phyloP scores from a whole-genome alignment of 805 yeast species.

The Candida sakaeoensis region DNA sequence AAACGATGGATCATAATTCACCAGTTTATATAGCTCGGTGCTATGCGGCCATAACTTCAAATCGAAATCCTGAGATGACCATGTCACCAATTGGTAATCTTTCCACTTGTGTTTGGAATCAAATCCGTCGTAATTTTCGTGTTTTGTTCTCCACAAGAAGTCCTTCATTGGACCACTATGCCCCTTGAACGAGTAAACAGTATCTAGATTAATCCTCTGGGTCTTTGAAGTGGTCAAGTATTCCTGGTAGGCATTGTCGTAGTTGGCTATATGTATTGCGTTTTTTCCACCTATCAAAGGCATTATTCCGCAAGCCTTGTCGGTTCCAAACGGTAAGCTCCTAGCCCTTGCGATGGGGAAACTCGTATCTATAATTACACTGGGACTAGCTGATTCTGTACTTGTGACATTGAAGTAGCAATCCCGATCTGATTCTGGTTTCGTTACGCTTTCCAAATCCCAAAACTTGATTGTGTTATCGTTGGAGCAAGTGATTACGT shows the following conservation, averaged over 20 bases:
- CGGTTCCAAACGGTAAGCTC: conserved; percentile 80
- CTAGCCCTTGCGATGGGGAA: conserved; percentile 91
- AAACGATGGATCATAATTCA: conserved; percentile 34
- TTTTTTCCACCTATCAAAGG: conserved; percentile 86
- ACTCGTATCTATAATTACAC: conserved; percentile 59
- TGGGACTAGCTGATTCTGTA: conserved; percentile 34
- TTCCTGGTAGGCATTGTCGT: conserved; percentile 31
- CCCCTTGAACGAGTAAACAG: conserved; percentile 66
- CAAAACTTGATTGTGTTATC: conserved; percentile 81
- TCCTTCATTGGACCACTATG: conserved; percentile 85
- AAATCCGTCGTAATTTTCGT: conserved; percentile 42
- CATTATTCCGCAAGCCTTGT: conserved; percentile 74
- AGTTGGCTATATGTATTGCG: conserved; percentile 53
- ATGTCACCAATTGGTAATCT: conserved; percentile 87
- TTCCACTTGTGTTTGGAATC: conserved; percentile 56
- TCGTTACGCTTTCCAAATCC: conserved; percentile 47
- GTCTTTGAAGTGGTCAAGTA: conserved; percentile 24
- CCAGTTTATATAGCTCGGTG: conserved; percentile 31
- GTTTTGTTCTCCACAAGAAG: conserved; percentile 73
- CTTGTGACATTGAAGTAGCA: conserved; percentile 16
- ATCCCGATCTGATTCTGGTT: conserved; percentile 14
- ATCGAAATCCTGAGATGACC: conserved; percentile 84
- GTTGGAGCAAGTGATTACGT: conserved; percentile 78
- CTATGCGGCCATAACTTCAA: conserved; percentile 73
- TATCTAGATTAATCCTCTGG: conserved; percentile 27